Percentiles rank a stretch among this genome's conserved stretches.
These are phyloP conservation scores for Populus trichocarpa DNA, from an alignment of 441 rosid species.

Conservation along the genomic window DNA sequence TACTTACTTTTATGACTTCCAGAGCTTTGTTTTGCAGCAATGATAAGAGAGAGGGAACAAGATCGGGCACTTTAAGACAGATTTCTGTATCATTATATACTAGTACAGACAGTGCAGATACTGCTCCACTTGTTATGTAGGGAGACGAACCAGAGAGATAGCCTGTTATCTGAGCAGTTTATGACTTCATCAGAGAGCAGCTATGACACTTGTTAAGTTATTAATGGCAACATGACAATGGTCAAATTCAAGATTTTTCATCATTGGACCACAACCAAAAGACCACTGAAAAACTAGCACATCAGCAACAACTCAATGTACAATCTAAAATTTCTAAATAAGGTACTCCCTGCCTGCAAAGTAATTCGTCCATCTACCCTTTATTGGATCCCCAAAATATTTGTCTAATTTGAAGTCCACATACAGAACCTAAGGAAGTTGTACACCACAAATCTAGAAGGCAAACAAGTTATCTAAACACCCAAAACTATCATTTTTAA, in stretches of 20 bases:
- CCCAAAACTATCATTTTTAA: neutral
- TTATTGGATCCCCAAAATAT: neutral
- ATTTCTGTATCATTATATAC: slow-evolving; percentile 63
- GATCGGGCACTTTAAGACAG: slow-evolving; percentile 56
- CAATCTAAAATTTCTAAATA: neutral
- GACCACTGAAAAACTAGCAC: neutral
- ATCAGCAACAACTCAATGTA: neutral
- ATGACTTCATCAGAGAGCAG: slow-evolving; percentile 16
- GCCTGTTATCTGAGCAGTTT: slow-evolving; percentile 66
- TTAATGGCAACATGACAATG: neutral
- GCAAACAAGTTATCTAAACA: neutral
- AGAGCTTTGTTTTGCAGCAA: slow-evolving; percentile 77
- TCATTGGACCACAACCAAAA: slow-evolving; percentile 2
- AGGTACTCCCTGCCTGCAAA: neutral
- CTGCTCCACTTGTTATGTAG: slow-evolving; percentile 92
- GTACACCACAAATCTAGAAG: neutral
- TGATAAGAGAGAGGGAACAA: slow-evolving; percentile 65
- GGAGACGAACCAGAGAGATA: slow-evolving; percentile 91
- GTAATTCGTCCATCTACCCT: neutral
- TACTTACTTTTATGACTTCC: slow-evolving; percentile 79
- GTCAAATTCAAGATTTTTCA: neutral
- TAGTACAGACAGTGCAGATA: slow-evolving; percentile 78
- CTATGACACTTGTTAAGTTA: neutral
- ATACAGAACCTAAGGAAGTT: neutral
- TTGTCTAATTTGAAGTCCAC: neutral